phyloP scores from a whole-genome alignment of 768 basidiomycete species.

The Albatrellus ellisii region DNA sequence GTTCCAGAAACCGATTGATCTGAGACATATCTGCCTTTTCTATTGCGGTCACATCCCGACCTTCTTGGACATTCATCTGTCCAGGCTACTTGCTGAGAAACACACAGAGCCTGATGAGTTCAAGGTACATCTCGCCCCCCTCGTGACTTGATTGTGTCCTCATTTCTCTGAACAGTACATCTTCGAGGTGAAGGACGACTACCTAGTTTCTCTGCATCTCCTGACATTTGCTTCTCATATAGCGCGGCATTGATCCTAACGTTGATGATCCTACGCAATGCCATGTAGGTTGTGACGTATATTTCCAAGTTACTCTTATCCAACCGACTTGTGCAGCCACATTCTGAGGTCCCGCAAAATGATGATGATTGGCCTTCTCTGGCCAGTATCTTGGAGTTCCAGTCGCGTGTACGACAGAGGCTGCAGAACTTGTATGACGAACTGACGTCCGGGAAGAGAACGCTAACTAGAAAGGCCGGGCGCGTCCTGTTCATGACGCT shows the following conservation, averaged over 20 bases:
- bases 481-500: slow-evolving; percentile 83
- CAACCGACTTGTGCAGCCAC: slow-evolving; percentile 35
- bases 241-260: slow-evolving; percentile 89
- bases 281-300: slow-evolving; percentile 41
- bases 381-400: slow-evolving; percentile 59
- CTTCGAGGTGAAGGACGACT: slow-evolving; percentile 43
- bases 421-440: slow-evolving; percentile 62
- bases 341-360: slow-evolving; percentile 73
- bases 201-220: background rate
- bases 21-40: slow-evolving; percentile 95
- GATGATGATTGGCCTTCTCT: slow-evolving; percentile 84
- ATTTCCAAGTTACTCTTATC: background rate
- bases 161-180: slow-evolving; percentile 34
- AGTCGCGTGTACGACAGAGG: slow-evolving; percentile 63
- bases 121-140: slow-evolving; percentile 32
- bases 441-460: slow-evolving; percentile 35
- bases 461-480: slow-evolving; percentile 50
- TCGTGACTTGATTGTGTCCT: background rate
- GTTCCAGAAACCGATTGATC: slow-evolving; percentile 81
- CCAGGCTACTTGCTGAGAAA: slow-evolving; percentile 56
- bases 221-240: slow-evolving; percentile 23
- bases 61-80: slow-evolving; percentile 86
- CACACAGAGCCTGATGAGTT: slow-evolving; percentile 78
- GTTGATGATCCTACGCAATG: slow-evolving; percentile 83
- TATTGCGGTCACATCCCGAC: slow-evolving; percentile 91